phyloP scores from a whole-genome alignment of 768 basidiomycete genomes.

The Crepidotus variabilis region DNA sequence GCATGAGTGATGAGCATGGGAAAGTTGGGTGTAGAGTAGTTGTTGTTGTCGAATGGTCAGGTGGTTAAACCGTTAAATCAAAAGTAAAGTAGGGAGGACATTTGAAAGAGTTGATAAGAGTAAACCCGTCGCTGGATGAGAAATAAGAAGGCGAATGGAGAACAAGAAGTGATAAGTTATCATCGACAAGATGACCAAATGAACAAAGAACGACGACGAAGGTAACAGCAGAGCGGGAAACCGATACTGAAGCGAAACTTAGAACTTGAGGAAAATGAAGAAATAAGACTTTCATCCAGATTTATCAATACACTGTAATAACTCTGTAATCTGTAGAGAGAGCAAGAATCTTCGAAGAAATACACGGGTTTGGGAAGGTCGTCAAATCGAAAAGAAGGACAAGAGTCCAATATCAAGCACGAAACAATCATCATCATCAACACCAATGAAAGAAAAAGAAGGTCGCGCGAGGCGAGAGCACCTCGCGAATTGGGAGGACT shows the following conservation, averaged over 20 bases:
- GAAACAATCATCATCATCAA: not conserved
- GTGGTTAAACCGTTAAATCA: no score
- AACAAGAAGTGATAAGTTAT: constrained; percentile 13
- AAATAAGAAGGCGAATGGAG: not conserved
- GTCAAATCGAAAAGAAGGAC: constrained; percentile 1
- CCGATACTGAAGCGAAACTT: not conserved
- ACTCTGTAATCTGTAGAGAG: not conserved
- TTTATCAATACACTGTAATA: not conserved
- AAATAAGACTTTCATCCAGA: constrained; percentile 1
- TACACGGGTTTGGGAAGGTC: not conserved
- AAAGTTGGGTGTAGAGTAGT: not conserved
- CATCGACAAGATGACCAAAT: constrained; percentile 1
- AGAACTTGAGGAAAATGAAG: constrained; percentile 2
- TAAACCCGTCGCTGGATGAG: not conserved
- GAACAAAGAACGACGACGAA: not conserved
- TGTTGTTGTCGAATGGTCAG: no score
- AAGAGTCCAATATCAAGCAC: not conserved
- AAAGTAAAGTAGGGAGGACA: not conserved
- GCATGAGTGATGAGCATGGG: not conserved
- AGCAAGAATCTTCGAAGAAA: not conserved
- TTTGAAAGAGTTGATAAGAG: not conserved
- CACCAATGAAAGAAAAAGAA: not conserved
- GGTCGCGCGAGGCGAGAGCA: constrained; percentile 1
- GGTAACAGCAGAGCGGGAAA: constrained; percentile 2
- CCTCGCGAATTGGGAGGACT: not conserved